Conservation (phyloP, 2,329 filamentous ascomycete species). For the Tolypocladium pustulatum region DNA sequence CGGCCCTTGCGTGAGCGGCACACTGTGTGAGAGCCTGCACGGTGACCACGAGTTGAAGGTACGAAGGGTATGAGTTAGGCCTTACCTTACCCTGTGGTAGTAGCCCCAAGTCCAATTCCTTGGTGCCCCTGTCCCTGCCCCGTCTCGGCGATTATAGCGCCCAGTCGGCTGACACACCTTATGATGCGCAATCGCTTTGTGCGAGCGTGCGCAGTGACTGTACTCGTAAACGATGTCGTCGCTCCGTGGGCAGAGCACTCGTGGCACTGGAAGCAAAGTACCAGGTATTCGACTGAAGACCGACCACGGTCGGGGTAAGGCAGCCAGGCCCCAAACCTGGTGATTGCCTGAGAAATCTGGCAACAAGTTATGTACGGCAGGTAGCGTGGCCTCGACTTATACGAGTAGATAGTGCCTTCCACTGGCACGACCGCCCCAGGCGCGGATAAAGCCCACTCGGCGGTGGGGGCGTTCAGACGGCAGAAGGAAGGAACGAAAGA, state of each 20-base stretch:
- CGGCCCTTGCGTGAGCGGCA: neutral
- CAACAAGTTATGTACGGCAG: too few relatives aligned
- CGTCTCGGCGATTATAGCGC: neutral
- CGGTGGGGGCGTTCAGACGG: too few relatives aligned
- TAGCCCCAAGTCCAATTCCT: neutral
- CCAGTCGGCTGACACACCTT: neutral
- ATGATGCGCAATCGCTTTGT: neutral
- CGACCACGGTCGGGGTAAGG: too few relatives aligned
- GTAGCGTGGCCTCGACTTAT: neutral
- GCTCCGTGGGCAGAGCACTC: neutral
- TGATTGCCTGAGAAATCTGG: neutral
- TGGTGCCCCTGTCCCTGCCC: neutral
- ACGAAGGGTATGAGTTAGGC: neutral
- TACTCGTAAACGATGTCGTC: neutral
- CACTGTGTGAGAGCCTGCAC: neutral
- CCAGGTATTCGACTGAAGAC: neutral
- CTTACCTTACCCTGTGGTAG: neutral
- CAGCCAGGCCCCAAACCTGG: neutral
- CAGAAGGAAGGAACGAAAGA: neutral
- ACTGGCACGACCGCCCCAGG: neutral
- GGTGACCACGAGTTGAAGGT: neutral
- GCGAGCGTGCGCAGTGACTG: neutral
- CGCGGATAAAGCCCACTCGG: neutral
- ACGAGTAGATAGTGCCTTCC: neutral
- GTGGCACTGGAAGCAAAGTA: neutral